phyloP scores from a whole-genome alignment of 1,284 basidiomycete species.

The Heimioporus punctisporus region DNA sequence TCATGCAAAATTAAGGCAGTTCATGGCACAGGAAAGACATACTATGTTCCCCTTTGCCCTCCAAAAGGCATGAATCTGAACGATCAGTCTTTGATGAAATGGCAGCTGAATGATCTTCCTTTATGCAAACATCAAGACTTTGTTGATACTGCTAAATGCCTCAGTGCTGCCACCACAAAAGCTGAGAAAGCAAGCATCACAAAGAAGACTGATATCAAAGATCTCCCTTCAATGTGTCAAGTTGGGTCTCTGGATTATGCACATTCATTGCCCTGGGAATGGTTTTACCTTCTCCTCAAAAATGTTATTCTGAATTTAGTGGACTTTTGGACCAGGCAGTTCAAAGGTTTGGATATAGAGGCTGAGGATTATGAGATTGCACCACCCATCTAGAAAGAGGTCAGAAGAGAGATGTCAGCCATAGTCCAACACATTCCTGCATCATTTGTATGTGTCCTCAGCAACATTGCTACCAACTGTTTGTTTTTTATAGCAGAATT shows the following conservation, averaged over 20 bases:
- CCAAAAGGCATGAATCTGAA: not conserved
- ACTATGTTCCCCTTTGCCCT: not conserved
- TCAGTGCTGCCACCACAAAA: not conserved
- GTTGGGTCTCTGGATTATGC: conserved; percentile 25
- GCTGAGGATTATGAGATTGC: conserved; percentile 14
- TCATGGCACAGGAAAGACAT: not conserved
- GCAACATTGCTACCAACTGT: conserved; percentile 1
- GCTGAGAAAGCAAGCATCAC: conserved; percentile 13
- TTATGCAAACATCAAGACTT: not conserved
- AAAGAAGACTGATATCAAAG: conserved; percentile 27
- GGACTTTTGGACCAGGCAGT: conserved; percentile 30
- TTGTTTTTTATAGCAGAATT: not conserved
- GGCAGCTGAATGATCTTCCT: not conserved
- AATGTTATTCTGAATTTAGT: conserved; percentile 28
- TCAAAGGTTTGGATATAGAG: conserved; percentile 27
- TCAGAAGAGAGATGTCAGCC: conserved; percentile 16
- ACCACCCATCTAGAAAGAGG: conserved; percentile 19
- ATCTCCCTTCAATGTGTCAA: conserved; percentile 11
- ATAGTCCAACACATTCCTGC: conserved; percentile 6
- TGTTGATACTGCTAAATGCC: not conserved
- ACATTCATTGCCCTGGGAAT: conserved; percentile 28
- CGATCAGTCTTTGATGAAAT: not conserved
- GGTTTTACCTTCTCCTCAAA: conserved; percentile 33
- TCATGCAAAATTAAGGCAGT: not conserved
- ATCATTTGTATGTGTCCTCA: conserved; percentile 4